These are phyloP conservation scores for Fraxinus greggii DNA, from an alignment of 305 asterid species.

Conservation along the genomic window DNA sequence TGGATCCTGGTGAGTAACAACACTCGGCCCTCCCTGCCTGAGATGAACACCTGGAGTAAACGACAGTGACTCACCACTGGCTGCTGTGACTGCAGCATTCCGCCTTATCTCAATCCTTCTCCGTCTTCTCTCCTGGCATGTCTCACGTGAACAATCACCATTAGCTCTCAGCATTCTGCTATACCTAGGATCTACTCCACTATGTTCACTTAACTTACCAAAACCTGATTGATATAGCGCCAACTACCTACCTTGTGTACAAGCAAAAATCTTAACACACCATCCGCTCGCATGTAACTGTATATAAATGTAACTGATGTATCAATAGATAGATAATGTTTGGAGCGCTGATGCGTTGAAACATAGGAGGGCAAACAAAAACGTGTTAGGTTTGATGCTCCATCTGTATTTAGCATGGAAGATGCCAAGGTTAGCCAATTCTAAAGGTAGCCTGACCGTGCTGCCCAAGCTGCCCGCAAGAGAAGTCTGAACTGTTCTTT, in stretches of 20 bases:
- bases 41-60: background rate
- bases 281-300: slow-evolving; percentile 25
- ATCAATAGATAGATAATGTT: slow-evolving; percentile 7
- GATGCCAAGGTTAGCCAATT: background rate
- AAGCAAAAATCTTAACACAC: slow-evolving; percentile 26
- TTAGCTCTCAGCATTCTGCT: background rate
- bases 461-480: slow-evolving; percentile 12
- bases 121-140: slow-evolving; percentile 19
- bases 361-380: background rate
- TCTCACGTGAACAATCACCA: slow-evolving; percentile 4
- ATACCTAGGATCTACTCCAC: slow-evolving; percentile 15
- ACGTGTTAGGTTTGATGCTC: slow-evolving; percentile 2
- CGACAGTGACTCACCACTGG: background rate
- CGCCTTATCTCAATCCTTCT: slow-evolving; percentile 29
- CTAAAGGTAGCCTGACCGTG: background rate
- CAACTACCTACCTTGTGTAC: background rate
- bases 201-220: background rate
- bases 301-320: slow-evolving; percentile 11
- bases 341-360: background rate
- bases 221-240: background rate
- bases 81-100: background rate
- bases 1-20: background rate
- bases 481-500: background rate
- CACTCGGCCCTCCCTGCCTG: background rate
- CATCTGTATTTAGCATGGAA: background rate